A percentile compares a stretch with the other conserved stretches of the same genome.
Evolutionary conservation across 805 yeast species (phyloP).

Genomic region (Candida peoriensis): DNA sequence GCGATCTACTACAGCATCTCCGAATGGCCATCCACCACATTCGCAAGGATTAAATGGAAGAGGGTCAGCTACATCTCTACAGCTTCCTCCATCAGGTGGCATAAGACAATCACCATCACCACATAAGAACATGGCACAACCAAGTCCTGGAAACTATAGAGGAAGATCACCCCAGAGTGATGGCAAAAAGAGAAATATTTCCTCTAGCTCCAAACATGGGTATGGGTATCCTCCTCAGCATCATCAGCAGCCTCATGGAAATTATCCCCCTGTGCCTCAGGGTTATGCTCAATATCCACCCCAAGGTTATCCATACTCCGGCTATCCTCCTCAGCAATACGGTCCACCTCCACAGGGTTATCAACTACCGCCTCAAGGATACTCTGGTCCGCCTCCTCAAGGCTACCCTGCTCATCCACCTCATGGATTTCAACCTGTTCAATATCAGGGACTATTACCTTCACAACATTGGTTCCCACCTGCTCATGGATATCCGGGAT

Average conservation of each 20-base stretch:
- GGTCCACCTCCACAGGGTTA: conserved; percentile 20
- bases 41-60: conserved; percentile 1
- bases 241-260: no score
- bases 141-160: conserved; percentile 7
- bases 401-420: conserved; percentile 13
- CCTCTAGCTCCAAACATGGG: conserved; percentile 2
- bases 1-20: no score
- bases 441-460: conserved; percentile 18
- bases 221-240: conserved; percentile 4
- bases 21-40: neutral
- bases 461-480: conserved; percentile 11
- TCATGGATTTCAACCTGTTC: conserved; percentile 23
- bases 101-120: conserved; percentile 2
- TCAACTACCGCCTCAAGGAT: conserved; percentile 10
- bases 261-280: no score
- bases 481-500: conserved; percentile 13
- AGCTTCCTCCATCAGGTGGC: conserved; percentile 7
- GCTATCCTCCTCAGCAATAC: conserved; percentile 9
- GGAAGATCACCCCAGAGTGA: conserved; percentile 13
- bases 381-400: conserved; percentile 15
- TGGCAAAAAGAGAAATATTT: neutral
- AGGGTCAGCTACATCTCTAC: conserved; percentile 8
- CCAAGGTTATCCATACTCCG: conserved; percentile 13
- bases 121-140: no score
- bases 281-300: conserved; percentile 9